Evolutionary conservation across 2,329 filamentous ascomycete genomes (phyloP).

Genomic region (Monosporascus sp.): DNA sequence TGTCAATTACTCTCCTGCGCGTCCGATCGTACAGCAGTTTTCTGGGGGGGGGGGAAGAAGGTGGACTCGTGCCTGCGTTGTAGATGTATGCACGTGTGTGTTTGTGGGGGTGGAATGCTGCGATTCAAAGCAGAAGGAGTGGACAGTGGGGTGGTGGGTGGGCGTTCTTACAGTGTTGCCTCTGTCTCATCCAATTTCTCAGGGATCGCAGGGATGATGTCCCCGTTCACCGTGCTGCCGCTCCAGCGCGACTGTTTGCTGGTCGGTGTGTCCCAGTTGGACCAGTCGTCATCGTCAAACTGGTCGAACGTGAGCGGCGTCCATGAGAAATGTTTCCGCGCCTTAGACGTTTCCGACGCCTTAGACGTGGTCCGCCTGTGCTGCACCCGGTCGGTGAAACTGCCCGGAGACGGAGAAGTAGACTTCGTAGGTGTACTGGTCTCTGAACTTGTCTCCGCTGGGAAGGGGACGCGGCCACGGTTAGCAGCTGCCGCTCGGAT

Average conservation of each 20-base stretch:
- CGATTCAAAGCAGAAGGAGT: not conserved
- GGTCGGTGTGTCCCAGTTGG: constrained; percentile 56
- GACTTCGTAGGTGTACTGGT: constrained; percentile 28
- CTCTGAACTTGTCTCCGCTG: constrained; percentile 33
- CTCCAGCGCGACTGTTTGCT: constrained; percentile 57
- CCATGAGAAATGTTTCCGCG: constrained; percentile 54
- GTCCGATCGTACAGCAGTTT: too few relatives aligned
- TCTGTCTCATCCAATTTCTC: constrained; percentile 43
- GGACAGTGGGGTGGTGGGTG: too few relatives aligned
- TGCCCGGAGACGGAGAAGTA: constrained; percentile 17
- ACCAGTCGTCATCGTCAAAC: constrained; percentile 59
- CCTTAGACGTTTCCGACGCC: constrained; percentile 31
- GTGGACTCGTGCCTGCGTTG: not conserved
- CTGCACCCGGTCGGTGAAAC: constrained; percentile 21
- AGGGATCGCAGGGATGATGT: constrained; percentile 39
- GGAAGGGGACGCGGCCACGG: constrained; percentile 37
- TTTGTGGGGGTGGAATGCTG: not conserved
- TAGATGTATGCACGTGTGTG: constrained; percentile 2
- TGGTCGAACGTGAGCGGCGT: constrained; percentile 52
- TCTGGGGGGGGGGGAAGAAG: too few relatives aligned
- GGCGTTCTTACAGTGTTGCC: constrained; percentile 42
- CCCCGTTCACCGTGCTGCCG: constrained; percentile 51
- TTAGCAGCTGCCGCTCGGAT: constrained; percentile 38
- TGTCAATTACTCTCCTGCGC: too few relatives aligned
- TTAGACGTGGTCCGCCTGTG: constrained; percentile 24